phyloP scores from a whole-genome alignment of 164 flowering plant genomes.

The Amborella trichopoda region DNA sequence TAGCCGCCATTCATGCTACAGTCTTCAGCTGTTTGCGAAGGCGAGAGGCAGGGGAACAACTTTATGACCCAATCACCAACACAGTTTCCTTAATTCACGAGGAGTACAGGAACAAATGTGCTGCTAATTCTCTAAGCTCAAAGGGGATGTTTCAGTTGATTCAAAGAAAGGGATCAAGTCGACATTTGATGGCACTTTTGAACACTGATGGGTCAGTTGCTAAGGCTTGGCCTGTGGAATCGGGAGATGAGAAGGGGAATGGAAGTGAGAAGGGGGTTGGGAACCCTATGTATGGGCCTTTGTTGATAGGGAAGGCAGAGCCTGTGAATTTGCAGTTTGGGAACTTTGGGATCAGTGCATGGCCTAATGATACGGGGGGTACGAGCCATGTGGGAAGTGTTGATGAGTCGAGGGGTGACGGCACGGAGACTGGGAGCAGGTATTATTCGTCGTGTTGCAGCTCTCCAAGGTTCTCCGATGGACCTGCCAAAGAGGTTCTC shows the following conservation, averaged over 20 bases:
- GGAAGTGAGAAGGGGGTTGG: conserved; percentile 35
- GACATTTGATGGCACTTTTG: conserved; percentile 79
- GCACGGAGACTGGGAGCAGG: conserved; percentile 66
- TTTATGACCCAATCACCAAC: conserved; percentile 58
- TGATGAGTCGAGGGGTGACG: conserved; percentile 58
- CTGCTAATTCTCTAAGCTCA: conserved; percentile 67
- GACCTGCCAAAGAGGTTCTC: conserved; percentile 67
- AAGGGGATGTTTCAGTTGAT: conserved; percentile 86
- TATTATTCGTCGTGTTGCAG: conserved; percentile 80
- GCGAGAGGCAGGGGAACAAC: conserved; percentile 68
- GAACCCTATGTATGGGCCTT: conserved; percentile 57
- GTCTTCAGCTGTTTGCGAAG: conserved; percentile 80
- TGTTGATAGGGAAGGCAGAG: conserved; percentile 62
- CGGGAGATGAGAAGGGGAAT: conserved; percentile 36
- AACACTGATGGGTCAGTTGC: conserved; percentile 86
- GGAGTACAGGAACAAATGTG: conserved; percentile 74
- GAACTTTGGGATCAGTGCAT: conserved; percentile 70
- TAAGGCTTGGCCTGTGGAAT: conserved; percentile 73
- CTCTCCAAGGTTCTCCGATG: conserved; percentile 75
- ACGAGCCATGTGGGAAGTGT: conserved; percentile 75
- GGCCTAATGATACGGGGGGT: conserved; percentile 68
- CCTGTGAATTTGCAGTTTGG: conserved; percentile 86
- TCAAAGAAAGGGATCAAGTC: conserved; percentile 72
- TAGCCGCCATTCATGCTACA: conserved; percentile 90
- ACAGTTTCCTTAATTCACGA: conserved; percentile 56